A percentile compares a stretch with the other conserved stretches of the same genome.
These are phyloP conservation scores for Leptographium lundbergii DNA, from an alignment of 2,329 filamentous ascomycete genomes.

Conservation along the genomic window DNA sequence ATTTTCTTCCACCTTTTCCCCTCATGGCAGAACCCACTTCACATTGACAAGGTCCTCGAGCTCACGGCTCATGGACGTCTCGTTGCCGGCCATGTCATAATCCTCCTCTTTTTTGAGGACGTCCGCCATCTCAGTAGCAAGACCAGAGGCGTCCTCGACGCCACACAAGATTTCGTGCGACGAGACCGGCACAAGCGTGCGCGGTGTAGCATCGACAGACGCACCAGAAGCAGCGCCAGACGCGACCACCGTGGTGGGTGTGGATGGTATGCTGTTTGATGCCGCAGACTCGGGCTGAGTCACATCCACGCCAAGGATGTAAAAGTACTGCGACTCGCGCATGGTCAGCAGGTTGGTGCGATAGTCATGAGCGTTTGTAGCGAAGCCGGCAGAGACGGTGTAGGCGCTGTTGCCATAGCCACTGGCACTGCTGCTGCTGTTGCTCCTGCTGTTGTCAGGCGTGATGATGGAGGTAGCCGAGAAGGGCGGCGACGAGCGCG, in stretches of 20 bases:
- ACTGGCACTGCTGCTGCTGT: not conserved
- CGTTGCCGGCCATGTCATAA: not conserved
- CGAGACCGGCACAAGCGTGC: not conserved
- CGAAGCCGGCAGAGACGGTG: not conserved
- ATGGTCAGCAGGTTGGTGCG: not conserved
- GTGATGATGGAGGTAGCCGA: not conserved
- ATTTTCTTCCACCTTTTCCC: no score
- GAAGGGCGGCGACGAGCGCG: not conserved
- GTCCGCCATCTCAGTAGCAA: not conserved
- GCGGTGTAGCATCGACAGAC: not conserved
- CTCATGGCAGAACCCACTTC: not conserved
- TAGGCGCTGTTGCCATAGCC: no score
- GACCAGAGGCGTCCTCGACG: not conserved
- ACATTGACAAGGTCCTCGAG: not conserved
- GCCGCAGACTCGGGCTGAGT: not conserved
- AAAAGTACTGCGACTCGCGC: constrained; percentile 4
- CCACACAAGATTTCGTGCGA: not conserved
- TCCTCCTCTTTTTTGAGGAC: not conserved
- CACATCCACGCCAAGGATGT: constrained; percentile 4
- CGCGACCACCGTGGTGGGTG: no score
- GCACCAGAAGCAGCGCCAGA: not conserved
- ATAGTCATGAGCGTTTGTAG: not conserved
- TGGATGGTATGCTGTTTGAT: no score
- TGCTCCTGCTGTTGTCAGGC: not conserved
- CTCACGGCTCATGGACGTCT: not conserved